These are phyloP conservation scores for Chondrostereum purpureum DNA, from an alignment of 1,284 basidiomycete species.

Conservation along the genomic window DNA sequence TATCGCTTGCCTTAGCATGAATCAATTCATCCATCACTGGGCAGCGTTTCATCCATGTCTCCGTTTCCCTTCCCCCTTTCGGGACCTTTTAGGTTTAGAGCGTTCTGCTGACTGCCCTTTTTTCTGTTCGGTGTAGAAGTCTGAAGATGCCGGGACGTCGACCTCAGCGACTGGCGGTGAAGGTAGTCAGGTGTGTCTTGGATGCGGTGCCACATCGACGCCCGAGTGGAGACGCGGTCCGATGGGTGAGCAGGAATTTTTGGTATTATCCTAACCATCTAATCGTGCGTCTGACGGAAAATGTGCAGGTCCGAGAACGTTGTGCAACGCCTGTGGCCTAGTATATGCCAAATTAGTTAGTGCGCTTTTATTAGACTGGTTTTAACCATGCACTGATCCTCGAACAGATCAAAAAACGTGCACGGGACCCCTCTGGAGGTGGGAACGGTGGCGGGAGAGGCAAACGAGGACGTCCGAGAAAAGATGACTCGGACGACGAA, in stretches of 20 bases:
- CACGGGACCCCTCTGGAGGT: slow-evolving; percentile 21
- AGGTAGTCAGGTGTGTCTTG: slow-evolving; percentile 67
- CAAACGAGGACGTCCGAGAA: neutral
- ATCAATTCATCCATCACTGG: too few species aligned
- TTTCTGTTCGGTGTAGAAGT: too few species aligned
- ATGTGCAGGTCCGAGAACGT: slow-evolving; percentile 54
- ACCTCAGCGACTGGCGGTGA: slow-evolving; percentile 21
- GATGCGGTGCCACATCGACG: slow-evolving; percentile 75
- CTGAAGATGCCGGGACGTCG: neutral
- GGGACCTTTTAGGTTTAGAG: too few species aligned
- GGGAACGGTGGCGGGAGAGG: neutral
- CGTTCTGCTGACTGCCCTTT: too few species aligned
- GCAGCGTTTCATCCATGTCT: too few species aligned
- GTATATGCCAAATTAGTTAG: slow-evolving; percentile 76
- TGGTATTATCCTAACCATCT: slow-evolving; percentile 3
- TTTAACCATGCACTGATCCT: too few species aligned
- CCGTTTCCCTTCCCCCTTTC: too few species aligned
- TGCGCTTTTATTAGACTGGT: too few species aligned
- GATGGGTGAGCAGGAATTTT: slow-evolving; percentile 49
- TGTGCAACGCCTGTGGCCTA: slow-evolving; percentile 73
- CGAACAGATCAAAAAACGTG: slow-evolving; percentile 38
- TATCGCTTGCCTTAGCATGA: too few species aligned
- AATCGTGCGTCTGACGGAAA: neutral
- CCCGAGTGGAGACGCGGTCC: slow-evolving; percentile 80
- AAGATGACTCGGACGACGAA: slow-evolving; percentile 3